Percentiles rank a stretch among this genome's conserved stretches.
These are phyloP conservation scores for Candida andamanensis DNA, from an alignment of 805 yeast species.

Conservation along the genomic window DNA sequence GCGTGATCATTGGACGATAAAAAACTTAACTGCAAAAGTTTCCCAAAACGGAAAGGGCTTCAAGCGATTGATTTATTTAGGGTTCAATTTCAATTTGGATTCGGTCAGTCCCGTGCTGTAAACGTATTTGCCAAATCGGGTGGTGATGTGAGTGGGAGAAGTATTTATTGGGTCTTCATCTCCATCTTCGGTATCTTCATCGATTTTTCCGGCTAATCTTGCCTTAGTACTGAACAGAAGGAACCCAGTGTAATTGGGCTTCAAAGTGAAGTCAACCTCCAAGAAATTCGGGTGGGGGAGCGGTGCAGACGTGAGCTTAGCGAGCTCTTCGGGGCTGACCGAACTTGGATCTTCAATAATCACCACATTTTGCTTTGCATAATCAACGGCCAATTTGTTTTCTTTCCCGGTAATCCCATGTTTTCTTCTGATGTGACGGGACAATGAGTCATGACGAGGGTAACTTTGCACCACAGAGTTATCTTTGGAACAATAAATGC, in stretches of 20 bases:
- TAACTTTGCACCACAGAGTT: constrained; percentile 36
- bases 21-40: too few relatives aligned
- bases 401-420: constrained; percentile 42
- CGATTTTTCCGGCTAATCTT: not conserved
- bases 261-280: constrained; percentile 25
- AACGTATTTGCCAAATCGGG: too few relatives aligned
- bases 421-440: constrained; percentile 39
- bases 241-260: constrained; percentile 26
- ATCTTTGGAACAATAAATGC: constrained; percentile 33
- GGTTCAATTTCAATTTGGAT: too few relatives aligned
- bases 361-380: constrained; percentile 39
- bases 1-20: too few relatives aligned
- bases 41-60: too few relatives aligned
- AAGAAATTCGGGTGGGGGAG: constrained; percentile 27
- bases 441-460: constrained; percentile 41
- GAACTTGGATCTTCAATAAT: constrained; percentile 25
- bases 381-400: constrained; percentile 39
- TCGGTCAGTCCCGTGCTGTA: too few relatives aligned
- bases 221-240: constrained; percentile 22
- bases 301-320: constrained; percentile 15
- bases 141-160: too few relatives aligned
- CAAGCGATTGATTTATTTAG: too few relatives aligned
- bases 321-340: constrained; percentile 8
- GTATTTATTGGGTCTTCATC: constrained; percentile 1
- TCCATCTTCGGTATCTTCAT: not conserved